These are phyloP conservation scores for Penicillium longicatenatum DNA, from an alignment of 495 filamentous ascomycete genomes.

Conservation along the genomic window DNA sequence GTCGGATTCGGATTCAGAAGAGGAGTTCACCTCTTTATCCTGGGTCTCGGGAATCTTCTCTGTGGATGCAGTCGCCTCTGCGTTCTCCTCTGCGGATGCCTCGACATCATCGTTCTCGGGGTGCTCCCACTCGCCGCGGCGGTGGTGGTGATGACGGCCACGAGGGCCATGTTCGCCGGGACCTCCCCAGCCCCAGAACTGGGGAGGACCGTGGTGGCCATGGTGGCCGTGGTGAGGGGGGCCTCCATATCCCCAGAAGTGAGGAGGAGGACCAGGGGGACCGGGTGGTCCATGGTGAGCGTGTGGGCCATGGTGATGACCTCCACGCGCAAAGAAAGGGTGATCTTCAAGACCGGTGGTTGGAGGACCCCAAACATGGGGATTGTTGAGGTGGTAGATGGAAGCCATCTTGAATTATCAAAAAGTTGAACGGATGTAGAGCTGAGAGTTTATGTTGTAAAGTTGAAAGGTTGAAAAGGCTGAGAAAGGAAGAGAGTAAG, in stretches of 20 bases:
- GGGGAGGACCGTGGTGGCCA: conserved; percentile 3
- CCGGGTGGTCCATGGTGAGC: conserved; percentile 10
- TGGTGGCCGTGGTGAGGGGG: conserved; percentile 6
- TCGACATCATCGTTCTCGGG: not conserved
- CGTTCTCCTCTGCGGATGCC: not conserved
- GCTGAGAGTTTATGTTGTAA: not conserved
- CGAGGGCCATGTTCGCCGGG: conserved; percentile 3
- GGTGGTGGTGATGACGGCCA: conserved; percentile 2
- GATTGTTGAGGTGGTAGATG: conserved; percentile 40
- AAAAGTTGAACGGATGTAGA: not conserved
- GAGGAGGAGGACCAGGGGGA: conserved; percentile 8
- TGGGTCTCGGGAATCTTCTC: conserved; percentile 6
- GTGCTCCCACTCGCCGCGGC: not conserved
- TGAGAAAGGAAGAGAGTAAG: not conserved
- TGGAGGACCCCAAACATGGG: conserved; percentile 37
- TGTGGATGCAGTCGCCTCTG: not conserved
- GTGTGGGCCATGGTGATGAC: conserved; percentile 17
- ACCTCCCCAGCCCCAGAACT: conserved; percentile 17
- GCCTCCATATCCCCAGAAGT: conserved; percentile 18
- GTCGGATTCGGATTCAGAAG: conserved; percentile 16
- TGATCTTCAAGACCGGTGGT: conserved; percentile 36
- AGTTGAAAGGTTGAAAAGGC: not conserved
- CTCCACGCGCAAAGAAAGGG: conserved; percentile 38
- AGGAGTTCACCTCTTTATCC: conserved; percentile 10
- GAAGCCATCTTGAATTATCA: conserved; percentile 31